These are phyloP conservation scores for Rhodotorula sp. DNA, from an alignment of 1,284 basidiomycete species.

Conservation along the genomic window DNA sequence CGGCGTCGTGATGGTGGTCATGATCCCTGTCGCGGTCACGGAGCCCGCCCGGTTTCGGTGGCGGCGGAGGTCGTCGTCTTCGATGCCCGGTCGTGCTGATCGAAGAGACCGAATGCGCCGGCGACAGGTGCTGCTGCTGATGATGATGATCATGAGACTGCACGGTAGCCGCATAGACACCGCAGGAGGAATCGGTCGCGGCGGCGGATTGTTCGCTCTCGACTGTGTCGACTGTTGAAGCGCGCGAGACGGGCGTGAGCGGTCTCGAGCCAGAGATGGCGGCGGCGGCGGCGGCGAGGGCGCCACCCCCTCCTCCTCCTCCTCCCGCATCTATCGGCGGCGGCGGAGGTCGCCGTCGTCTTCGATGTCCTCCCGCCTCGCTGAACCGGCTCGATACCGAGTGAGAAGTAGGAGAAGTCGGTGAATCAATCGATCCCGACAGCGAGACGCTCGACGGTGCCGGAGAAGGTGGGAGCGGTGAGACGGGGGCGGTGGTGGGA, in stretches of 20 bases:
- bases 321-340: background rate
- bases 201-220: background rate
- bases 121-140: too few species aligned
- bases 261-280: background rate
- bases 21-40: background rate
- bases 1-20: background rate
- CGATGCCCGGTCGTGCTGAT: background rate
- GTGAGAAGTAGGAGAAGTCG: slow-evolving; percentile 1
- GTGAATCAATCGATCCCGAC: background rate
- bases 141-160: too few species aligned
- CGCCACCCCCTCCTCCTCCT: background rate
- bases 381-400: too few species aligned
- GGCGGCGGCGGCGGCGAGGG: too few species aligned
- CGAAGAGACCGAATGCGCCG: background rate
- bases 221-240: background rate
- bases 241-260: background rate
- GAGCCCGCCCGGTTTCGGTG: background rate
- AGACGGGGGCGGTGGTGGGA: background rate
- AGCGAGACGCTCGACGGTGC: background rate
- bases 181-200: too few species aligned
- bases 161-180: too few species aligned
- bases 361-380: background rate
- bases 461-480: background rate
- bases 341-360: background rate
- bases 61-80: background rate